Evolutionary conservation across 805 yeast species (phyloP).

Genomic region (Yarrowia hollandica): DNA sequence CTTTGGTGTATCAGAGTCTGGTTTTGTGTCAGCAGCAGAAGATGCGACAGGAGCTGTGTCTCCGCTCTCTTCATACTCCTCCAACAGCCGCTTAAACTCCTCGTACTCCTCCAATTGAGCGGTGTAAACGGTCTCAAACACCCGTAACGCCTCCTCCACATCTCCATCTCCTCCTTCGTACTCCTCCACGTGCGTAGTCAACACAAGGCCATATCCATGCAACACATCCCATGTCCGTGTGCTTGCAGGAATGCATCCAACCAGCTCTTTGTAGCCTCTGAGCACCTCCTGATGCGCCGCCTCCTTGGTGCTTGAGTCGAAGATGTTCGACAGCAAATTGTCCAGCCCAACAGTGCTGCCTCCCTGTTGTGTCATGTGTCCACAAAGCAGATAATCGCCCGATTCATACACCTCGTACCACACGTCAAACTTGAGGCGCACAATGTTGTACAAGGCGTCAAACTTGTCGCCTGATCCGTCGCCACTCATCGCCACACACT

Average conservation of each 20-base stretch:
- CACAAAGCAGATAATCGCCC: conserved; percentile 26
- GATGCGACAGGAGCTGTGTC: background rate
- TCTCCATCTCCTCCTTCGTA: conserved; percentile 5
- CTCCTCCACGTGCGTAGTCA: conserved; percentile 36
- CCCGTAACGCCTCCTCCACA: conserved; percentile 27
- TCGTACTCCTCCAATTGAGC: conserved; percentile 31
- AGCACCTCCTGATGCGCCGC: conserved; percentile 30
- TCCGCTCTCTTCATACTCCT: background rate
- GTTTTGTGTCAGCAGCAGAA: background rate
- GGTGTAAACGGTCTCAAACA: conserved; percentile 32
- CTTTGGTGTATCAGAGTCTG: background rate
- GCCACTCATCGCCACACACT: conserved; percentile 29
- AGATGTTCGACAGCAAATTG: conserved; percentile 25
- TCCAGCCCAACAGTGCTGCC: conserved; percentile 16
- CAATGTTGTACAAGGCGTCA: conserved; percentile 60
- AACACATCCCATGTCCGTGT: conserved; percentile 29
- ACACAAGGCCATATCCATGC: conserved; percentile 36
- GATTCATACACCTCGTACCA: conserved; percentile 50
- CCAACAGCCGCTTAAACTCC: background rate
- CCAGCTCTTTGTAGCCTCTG: conserved; percentile 2
- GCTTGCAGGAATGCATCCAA: conserved; percentile 28
- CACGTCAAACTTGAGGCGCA: conserved; percentile 60
- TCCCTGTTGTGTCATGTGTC: conserved; percentile 18
- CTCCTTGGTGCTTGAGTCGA: conserved; percentile 14
- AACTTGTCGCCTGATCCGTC: conserved; percentile 5